These are phyloP conservation scores for Lichtheimia hyalospora DNA, from an alignment of 371 early-diverging fungal genomes.

Conservation along the genomic window DNA sequence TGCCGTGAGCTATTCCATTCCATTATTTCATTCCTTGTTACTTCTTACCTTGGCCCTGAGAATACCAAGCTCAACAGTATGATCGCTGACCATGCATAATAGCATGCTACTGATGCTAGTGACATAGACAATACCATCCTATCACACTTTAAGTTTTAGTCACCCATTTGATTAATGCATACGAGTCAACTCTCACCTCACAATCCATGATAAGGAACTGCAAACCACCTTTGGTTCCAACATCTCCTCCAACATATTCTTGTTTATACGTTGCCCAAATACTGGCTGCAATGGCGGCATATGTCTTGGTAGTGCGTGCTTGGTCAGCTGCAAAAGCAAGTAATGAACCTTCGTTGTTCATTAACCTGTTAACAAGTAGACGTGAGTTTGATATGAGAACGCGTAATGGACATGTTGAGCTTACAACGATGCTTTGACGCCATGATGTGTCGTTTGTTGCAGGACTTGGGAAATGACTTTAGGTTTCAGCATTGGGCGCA, in stretches of 20 bases:
- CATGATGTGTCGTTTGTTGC: slow-evolving; percentile 16
- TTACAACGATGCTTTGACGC: slow-evolving; percentile 15
- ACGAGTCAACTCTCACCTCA: slow-evolving; percentile 36
- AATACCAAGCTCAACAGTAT: slow-evolving; percentile 65
- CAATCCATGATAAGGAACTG: slow-evolving; percentile 65
- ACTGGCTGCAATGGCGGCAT: slow-evolving; percentile 76
- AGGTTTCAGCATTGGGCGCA: slow-evolving; percentile 16
- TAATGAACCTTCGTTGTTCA: slow-evolving; percentile 73
- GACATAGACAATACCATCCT: slow-evolving; percentile 69
- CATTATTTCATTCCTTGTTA: neutral
- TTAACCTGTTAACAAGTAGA: slow-evolving; percentile 44
- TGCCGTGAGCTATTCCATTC: neutral
- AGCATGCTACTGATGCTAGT: slow-evolving; percentile 65
- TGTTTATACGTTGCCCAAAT: slow-evolving; percentile 80
- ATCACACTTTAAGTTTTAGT: neutral
- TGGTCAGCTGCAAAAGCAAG: slow-evolving; percentile 70
- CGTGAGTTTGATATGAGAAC: neutral
- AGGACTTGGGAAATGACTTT: slow-evolving; percentile 24
- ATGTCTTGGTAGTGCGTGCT: slow-evolving; percentile 62
- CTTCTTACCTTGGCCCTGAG: slow-evolving; percentile 65
- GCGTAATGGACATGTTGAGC: neutral
- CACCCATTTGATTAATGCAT: neutral
- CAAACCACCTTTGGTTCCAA: slow-evolving; percentile 38
- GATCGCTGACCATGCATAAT: slow-evolving; percentile 68
- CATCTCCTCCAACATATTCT: slow-evolving; percentile 28